Evolutionary conservation across 2,329 filamentous ascomycete genomes (phyloP).

Genomic region (Tolypocladium amazonense): DNA sequence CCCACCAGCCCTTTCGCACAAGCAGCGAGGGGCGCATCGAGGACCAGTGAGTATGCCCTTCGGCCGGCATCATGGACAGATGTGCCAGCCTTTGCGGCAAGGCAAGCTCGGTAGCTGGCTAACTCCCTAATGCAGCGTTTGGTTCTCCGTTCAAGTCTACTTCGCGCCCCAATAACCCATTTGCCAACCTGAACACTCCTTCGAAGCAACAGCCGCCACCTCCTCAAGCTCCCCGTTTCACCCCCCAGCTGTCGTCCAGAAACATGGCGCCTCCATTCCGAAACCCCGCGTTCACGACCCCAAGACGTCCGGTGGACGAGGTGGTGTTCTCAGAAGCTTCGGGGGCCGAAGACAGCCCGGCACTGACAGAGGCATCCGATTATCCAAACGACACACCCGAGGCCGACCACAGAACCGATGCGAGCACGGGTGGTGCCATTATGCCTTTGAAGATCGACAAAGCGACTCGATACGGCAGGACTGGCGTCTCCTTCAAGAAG

Average conservation of each 20-base stretch:
- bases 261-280: constrained; percentile 43
- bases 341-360: constrained; percentile 49
- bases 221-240: constrained; percentile 35
- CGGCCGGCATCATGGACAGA: not conserved
- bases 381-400: constrained; percentile 41
- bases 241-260: constrained; percentile 28
- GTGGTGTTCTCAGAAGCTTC: constrained; percentile 43
- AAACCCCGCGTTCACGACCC: constrained; percentile 55
- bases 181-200: constrained; percentile 25
- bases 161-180: constrained; percentile 20
- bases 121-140: constrained; percentile 19
- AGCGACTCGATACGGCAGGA: constrained; percentile 32
- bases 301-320: constrained; percentile 46
- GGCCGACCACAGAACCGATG: constrained; percentile 31
- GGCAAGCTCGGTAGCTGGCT: constrained; percentile 5
- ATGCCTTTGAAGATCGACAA: constrained; percentile 37
- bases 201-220: constrained; percentile 27
- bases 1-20: constrained; percentile 52
- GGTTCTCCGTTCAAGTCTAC: constrained; percentile 25
- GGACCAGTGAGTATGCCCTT: constrained; percentile 28
- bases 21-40: constrained; percentile 28
- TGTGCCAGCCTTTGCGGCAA: not conserved
- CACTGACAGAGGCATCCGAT: constrained; percentile 46
- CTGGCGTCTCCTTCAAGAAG: constrained; percentile 26
- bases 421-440: constrained; percentile 30